Evolutionary conservation across 2,329 filamentous ascomycete genomes (phyloP).

Genomic region (Pseudocercospora musae): DNA sequence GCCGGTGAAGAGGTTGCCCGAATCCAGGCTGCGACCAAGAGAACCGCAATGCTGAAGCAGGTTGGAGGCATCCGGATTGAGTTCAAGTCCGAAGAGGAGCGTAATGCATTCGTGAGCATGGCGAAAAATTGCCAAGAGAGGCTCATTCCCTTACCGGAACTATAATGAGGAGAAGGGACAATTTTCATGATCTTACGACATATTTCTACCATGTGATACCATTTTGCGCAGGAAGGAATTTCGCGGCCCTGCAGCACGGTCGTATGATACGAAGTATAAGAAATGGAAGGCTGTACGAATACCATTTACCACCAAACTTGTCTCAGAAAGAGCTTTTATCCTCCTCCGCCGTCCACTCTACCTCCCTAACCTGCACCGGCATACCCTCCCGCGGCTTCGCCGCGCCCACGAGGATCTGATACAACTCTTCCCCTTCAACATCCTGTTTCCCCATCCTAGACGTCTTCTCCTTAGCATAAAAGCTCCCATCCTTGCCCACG

Average conservation of each 20-base stretch:
- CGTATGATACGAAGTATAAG: neutral
- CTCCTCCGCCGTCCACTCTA: slow-evolving; percentile 28
- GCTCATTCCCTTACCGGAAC: slow-evolving; percentile 40
- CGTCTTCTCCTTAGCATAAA: slow-evolving; percentile 24
- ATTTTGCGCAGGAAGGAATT: neutral
- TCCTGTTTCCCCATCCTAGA: slow-evolving; percentile 25
- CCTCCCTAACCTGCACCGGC: slow-evolving; percentile 23
- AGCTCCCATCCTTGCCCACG: slow-evolving; percentile 35
- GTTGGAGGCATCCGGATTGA: slow-evolving; percentile 45
- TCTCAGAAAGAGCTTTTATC: slow-evolving; percentile 28
- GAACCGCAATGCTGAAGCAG: slow-evolving; percentile 30
- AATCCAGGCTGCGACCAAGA: slow-evolving; percentile 2
- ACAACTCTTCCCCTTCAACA: slow-evolving; percentile 29
- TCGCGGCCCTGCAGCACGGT: neutral
- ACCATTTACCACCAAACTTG: neutral
- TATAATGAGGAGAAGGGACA: neutral
- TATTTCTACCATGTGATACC: neutral
- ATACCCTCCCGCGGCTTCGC: slow-evolving; percentile 34
- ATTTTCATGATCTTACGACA: neutral
- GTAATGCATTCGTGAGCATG: slow-evolving; percentile 39
- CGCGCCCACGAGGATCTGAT: slow-evolving; percentile 29
- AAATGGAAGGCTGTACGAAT: neutral
- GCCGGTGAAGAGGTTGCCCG: slow-evolving; percentile 31
- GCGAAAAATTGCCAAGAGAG: slow-evolving; percentile 39
- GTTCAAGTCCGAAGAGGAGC: slow-evolving; percentile 44